These are phyloP conservation scores for Thermoascus crustaceus DNA, from an alignment of 2,329 filamentous ascomycete genomes.

Conservation along the genomic window DNA sequence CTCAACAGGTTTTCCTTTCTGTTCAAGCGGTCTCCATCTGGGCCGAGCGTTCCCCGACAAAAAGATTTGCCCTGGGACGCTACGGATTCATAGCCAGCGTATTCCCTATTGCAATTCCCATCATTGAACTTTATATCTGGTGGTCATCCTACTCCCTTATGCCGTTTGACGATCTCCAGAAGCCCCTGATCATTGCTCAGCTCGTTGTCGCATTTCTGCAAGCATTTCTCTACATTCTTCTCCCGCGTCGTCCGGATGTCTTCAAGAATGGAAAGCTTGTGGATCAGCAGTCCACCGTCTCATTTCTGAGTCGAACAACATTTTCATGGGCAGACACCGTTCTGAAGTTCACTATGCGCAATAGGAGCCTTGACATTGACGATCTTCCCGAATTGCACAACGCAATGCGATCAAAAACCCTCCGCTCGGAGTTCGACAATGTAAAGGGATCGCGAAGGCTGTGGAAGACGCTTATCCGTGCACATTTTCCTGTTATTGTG, in stretches of 20 bases:
- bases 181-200: conserved; percentile 44
- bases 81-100: conserved; percentile 24
- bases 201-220: conserved; percentile 30
- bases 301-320: conserved; percentile 53
- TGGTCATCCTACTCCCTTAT: conserved; percentile 17
- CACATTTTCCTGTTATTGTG: conserved; percentile 48
- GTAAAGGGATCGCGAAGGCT: conserved; percentile 36
- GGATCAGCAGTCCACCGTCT: conserved; percentile 53
- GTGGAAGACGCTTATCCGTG: conserved; percentile 51
- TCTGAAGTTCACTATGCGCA: conserved; percentile 48
- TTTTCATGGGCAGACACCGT: conserved; percentile 55
- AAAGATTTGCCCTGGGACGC: conserved; percentile 23
- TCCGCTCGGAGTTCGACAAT: conserved; percentile 43
- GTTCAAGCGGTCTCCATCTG: conserved; percentile 28
- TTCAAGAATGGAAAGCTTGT: conserved; percentile 51
- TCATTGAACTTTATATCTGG: conserved; percentile 22
- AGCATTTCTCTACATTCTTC: conserved; percentile 37
- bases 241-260: conserved; percentile 59
- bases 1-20: conserved; percentile 19
- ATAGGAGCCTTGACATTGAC: conserved; percentile 51
- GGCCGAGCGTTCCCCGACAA: conserved; percentile 25
- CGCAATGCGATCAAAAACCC: conserved; percentile 42
- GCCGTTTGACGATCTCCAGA: conserved; percentile 16
- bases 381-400: conserved; percentile 56
- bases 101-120: conserved; percentile 15